These are phyloP conservation scores for Backusella tuberculispora DNA, from an alignment of 192 early-diverging fungal genomes.

Conservation along the genomic window DNA sequence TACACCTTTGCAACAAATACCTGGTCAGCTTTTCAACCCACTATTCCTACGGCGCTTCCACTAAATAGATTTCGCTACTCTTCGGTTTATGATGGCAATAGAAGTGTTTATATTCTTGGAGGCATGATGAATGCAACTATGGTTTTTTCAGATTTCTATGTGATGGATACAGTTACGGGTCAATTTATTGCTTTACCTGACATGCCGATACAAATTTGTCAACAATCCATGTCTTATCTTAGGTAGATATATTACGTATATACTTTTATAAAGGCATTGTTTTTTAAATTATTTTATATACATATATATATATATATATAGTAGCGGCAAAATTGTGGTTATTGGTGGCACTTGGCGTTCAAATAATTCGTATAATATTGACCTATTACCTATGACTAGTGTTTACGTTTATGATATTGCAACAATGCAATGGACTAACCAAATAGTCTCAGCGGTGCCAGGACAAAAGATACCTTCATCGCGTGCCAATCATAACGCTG, in stretches of 20 bases:
- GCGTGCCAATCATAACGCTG: neutral
- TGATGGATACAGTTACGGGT: neutral
- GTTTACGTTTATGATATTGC: neutral
- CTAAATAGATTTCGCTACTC: neutral
- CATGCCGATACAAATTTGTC: neutral
- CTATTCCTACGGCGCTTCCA: neutral
- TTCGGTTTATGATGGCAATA: slow-evolving; percentile 1
- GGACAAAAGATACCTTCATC: neutral
- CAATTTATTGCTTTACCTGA: neutral
- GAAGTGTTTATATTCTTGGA: slow-evolving; percentile 5
- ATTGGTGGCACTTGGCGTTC: neutral
- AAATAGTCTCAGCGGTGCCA: neutral
- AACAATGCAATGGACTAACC: neutral
- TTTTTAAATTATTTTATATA: neutral
- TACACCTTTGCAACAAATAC: slow-evolving; percentile 14
- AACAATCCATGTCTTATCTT: neutral
- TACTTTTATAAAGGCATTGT: neutral
- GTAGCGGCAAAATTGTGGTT: neutral
- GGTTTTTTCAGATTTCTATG: neutral
- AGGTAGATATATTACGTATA: neutral
- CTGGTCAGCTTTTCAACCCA: neutral
- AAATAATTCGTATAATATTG: neutral
- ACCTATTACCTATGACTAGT: neutral
- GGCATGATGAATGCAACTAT: neutral
- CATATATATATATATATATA: neutral